Percentiles rank a stretch among this genome's conserved stretches.
These are phyloP conservation scores for Verticillium dahliae DNA, from an alignment of 2,329 filamentous ascomycete species.

Conservation along the genomic window DNA sequence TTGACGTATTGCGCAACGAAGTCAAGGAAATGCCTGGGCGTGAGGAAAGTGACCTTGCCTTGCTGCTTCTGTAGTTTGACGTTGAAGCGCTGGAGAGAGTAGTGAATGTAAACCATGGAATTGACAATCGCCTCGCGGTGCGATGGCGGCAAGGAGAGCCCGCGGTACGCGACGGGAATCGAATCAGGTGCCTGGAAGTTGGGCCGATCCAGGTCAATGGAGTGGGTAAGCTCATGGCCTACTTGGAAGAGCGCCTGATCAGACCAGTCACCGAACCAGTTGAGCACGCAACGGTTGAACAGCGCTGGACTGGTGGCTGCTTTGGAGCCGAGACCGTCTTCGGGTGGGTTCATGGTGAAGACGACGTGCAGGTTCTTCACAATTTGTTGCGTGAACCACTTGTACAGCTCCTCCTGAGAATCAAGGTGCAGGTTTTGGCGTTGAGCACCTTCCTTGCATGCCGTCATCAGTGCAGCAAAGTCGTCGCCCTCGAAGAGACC, in stretches of 20 bases:
- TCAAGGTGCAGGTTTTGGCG: slow-evolving; percentile 91
- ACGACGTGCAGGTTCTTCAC: slow-evolving; percentile 98
- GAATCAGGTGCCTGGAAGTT: slow-evolving; percentile 84
- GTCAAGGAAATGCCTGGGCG: slow-evolving; percentile 93
- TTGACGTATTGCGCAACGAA: slow-evolving; percentile 98
- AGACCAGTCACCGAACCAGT: slow-evolving; percentile 99
- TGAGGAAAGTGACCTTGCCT: slow-evolving; percentile 86
- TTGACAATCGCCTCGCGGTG: slow-evolving; percentile 93
- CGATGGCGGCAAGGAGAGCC: slow-evolving; percentile 74
- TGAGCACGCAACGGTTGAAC: slow-evolving; percentile 99
- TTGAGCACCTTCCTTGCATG: slow-evolving; percentile 96
- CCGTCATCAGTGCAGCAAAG: slow-evolving; percentile 96
- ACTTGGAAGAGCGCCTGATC: slow-evolving; percentile 99
- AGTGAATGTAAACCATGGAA: slow-evolving; percentile 97
- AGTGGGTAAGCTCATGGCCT: slow-evolving; percentile 87
- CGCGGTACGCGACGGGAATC: slow-evolving; percentile 87
- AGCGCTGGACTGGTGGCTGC: slow-evolving; percentile 94
- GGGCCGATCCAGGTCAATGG: slow-evolving; percentile 86
- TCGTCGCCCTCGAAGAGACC: slow-evolving; percentile 99
- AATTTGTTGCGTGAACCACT: slow-evolving; percentile 99
- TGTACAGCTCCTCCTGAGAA: slow-evolving; percentile 98
- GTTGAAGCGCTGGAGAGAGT: slow-evolving; percentile 89
- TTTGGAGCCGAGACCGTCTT: slow-evolving; percentile 90
- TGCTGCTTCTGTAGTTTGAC: slow-evolving; percentile 83
- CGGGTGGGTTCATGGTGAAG: slow-evolving; percentile 99